A percentile compares a stretch with the other conserved stretches of the same genome.
Conservation (phyloP, 331 rosid genomes). For the Prunus yedoensis region DNA sequence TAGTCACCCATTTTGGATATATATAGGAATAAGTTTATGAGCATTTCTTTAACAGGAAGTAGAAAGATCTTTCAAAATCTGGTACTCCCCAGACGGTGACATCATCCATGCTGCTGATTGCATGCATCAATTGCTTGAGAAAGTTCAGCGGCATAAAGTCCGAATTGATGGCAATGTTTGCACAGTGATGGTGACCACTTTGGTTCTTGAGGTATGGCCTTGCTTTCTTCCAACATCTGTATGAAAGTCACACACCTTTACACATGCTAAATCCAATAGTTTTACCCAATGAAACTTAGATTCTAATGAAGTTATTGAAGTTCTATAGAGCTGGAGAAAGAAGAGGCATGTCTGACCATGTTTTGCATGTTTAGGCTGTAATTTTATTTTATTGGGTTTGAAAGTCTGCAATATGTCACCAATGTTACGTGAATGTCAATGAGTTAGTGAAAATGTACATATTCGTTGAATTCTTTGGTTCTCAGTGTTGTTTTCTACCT, state of each 20-base stretch:
- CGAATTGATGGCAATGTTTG: constrained; percentile 67
- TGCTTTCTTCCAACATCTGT: constrained; percentile 13
- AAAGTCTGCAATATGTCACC: not conserved
- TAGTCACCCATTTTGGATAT: not conserved
- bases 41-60: constrained; percentile 50
- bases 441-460: not conserved
- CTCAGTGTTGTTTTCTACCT: not conserved
- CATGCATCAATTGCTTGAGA: constrained; percentile 77
- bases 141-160: constrained; percentile 70
- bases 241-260: not conserved
- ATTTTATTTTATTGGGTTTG: too few relatives aligned
- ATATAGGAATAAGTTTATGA: not conserved
- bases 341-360: not conserved
- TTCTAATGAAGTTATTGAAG: not conserved
- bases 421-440: not conserved
- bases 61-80: constrained; percentile 47
- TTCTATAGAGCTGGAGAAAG: not conserved
- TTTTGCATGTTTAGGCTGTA: not conserved
- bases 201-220: constrained; percentile 75
- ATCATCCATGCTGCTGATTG: constrained; percentile 53
- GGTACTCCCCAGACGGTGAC: constrained; percentile 43
- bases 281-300: not conserved
- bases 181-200: constrained; percentile 73
- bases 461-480: not conserved
- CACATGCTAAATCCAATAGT: not conserved